These are phyloP conservation scores for Hericium alpestre DNA, from an alignment of 768 basidiomycete species.

Conservation along the genomic window DNA sequence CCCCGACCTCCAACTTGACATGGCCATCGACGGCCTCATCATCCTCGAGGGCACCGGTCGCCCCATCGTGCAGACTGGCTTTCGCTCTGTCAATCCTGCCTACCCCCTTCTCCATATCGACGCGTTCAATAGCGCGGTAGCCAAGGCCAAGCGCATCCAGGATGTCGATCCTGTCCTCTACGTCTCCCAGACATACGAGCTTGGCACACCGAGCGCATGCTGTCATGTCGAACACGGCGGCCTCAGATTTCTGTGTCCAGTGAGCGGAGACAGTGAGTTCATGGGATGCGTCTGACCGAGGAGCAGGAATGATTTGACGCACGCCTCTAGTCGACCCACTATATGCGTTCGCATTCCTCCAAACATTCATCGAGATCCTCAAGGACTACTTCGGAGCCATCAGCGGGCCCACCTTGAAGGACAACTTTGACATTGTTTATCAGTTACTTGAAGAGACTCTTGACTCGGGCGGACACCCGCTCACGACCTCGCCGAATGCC, in stretches of 20 bases:
- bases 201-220: conserved; percentile 54
- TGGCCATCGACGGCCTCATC: conserved; percentile 16
- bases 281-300: background rate
- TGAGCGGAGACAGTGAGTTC: conserved; percentile 76
- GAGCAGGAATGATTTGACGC: conserved; percentile 1
- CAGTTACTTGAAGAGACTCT: conserved; percentile 96
- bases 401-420: conserved; percentile 67
- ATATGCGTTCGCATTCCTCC: conserved; percentile 81
- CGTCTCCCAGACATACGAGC: conserved; percentile 36
- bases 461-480: conserved; percentile 83
- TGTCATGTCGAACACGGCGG: conserved; percentile 76
- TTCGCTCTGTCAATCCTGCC: conserved; percentile 62
- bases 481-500: conserved; percentile 84
- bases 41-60: conserved; percentile 17
- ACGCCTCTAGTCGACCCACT: conserved; percentile 65
- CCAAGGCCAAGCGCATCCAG: conserved; percentile 39
- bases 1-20: background rate
- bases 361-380: conserved; percentile 75
- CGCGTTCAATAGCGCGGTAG: conserved; percentile 63
- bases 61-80: conserved; percentile 85
- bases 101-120: conserved; percentile 84
- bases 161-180: conserved; percentile 70
- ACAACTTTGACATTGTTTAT: conserved; percentile 93
- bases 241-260: conserved; percentile 66
- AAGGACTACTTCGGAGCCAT: conserved; percentile 83